These are phyloP conservation scores for Phytophthora rubi DNA, from an alignment of 352 stramenopile genomes.

Conservation along the genomic window DNA sequence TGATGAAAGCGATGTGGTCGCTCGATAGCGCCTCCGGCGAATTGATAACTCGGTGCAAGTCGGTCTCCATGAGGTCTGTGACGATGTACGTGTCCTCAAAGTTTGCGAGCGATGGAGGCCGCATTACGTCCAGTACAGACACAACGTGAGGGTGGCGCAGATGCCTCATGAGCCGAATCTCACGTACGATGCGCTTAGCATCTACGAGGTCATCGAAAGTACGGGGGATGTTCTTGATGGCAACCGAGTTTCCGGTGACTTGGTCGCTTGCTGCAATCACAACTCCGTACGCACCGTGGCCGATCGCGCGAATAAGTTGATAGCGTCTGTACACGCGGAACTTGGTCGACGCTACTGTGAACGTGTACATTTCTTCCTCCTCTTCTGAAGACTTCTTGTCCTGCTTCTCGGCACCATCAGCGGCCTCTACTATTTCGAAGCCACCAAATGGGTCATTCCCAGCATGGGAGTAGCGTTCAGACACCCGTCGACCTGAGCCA, in stretches of 20 bases:
- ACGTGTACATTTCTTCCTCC: conserved; percentile 82
- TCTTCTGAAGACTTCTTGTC: conserved; percentile 23
- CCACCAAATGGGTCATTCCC: conserved; percentile 17
- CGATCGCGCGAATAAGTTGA: conserved; percentile 83
- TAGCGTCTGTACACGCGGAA: conserved; percentile 87
- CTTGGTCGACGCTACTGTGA: conserved; percentile 84
- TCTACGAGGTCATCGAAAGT: conserved; percentile 87
- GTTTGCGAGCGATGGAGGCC: conserved; percentile 63
- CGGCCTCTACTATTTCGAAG: conserved; percentile 30
- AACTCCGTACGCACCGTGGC: conserved; percentile 80
- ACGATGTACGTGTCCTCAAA: conserved; percentile 91
- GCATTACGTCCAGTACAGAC: conserved; percentile 78
- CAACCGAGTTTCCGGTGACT: conserved; percentile 81
- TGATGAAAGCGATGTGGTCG: conserved; percentile 85
- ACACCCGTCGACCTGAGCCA: conserved; percentile 47
- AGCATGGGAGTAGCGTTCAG: conserved; percentile 38
- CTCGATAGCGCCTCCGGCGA: conserved; percentile 69
- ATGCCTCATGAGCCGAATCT: conserved; percentile 87
- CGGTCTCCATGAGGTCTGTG: conserved; percentile 85
- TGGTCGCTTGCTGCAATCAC: conserved; percentile 85
- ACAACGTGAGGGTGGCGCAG: conserved; percentile 75
- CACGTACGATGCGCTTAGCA: conserved; percentile 85
- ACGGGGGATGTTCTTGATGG: conserved; percentile 88
- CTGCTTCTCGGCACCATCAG: conserved; percentile 18
- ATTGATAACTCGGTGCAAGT: conserved; percentile 84